phyloP scores from a whole-genome alignment of 352 stramenopile species.

The Pythium vanterpoolii region DNA sequence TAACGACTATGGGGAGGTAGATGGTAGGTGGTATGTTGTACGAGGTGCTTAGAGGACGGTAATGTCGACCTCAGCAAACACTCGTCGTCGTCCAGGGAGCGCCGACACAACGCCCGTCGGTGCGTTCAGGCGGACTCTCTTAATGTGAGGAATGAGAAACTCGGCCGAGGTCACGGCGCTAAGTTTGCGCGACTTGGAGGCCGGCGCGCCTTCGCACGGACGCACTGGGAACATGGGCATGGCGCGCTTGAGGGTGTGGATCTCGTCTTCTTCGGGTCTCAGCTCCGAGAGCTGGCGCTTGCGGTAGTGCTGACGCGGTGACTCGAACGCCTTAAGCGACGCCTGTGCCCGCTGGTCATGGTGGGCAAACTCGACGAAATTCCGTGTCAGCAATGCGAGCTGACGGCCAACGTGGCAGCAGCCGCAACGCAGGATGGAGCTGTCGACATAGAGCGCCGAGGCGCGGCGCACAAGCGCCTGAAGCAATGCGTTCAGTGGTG shows the following conservation, averaged over 20 bases:
- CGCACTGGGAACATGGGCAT: conserved; percentile 27
- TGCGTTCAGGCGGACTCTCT: conserved; percentile 32
- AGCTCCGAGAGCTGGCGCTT: conserved; percentile 64
- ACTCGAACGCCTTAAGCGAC: conserved; percentile 13
- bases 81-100: conserved; percentile 49
- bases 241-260: conserved; percentile 11
- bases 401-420: conserved; percentile 49
- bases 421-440: conserved; percentile 46
- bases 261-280: conserved; percentile 34
- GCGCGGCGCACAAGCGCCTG: conserved; percentile 66
- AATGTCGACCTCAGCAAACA: conserved; percentile 82
- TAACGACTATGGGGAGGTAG: conserved; percentile 4
- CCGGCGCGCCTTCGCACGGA: background rate
- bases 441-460: conserved; percentile 54
- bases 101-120: conserved; percentile 26
- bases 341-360: conserved; percentile 10
- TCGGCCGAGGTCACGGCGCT: conserved; percentile 36
- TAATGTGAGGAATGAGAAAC: conserved; percentile 21
- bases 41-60: background rate
- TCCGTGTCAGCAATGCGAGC: conserved; percentile 55
- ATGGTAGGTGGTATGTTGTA: background rate
- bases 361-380: conserved; percentile 57
- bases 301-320: conserved; percentile 13
- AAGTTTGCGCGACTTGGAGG: conserved; percentile 59
- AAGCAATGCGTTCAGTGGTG: conserved; percentile 69